Conservation (phyloP, 2,329 filamentous ascomycete genomes). For the Botryotinia narcissicola region DNA sequence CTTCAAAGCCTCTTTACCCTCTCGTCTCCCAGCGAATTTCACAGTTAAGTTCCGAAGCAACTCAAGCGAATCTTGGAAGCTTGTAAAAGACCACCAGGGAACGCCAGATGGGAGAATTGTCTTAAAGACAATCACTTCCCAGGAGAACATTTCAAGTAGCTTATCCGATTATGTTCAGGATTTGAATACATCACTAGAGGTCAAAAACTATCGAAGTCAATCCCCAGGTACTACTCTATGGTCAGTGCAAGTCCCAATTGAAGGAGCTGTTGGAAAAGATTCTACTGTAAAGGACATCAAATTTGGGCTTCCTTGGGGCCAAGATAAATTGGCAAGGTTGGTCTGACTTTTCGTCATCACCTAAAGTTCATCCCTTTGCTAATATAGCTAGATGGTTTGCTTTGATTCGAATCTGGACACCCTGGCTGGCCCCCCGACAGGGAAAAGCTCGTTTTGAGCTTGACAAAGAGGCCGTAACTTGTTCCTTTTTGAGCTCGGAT, state of each 20-base stretch:
- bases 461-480: constrained; percentile 74
- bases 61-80: constrained; percentile 60
- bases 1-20: constrained; percentile 53
- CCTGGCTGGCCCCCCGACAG: constrained; percentile 89
- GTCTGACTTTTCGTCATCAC: constrained; percentile 3
- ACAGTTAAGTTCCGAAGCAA: constrained; percentile 66
- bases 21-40: constrained; percentile 55
- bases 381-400: constrained; percentile 66
- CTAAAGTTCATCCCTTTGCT: constrained; percentile 12
- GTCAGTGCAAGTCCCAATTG: constrained; percentile 58
- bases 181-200: constrained; percentile 54
- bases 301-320: constrained; percentile 39
- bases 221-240: constrained; percentile 68
- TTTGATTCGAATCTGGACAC: constrained; percentile 72
- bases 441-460: constrained; percentile 64
- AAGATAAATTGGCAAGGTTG: constrained; percentile 37
- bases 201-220: constrained; percentile 59
- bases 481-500: constrained; percentile 69
- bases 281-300: constrained; percentile 51
- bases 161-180: constrained; percentile 52
- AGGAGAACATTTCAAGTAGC: constrained; percentile 29
- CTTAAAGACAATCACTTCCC: constrained; percentile 43
- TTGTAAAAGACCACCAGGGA: constrained; percentile 64
- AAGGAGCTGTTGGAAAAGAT: constrained; percentile 52
- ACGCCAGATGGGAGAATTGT: constrained; percentile 62